Evolutionary conservation across 75 land plant genomes (phyloP).

Genomic region (Selaginella tamariscina): DNA sequence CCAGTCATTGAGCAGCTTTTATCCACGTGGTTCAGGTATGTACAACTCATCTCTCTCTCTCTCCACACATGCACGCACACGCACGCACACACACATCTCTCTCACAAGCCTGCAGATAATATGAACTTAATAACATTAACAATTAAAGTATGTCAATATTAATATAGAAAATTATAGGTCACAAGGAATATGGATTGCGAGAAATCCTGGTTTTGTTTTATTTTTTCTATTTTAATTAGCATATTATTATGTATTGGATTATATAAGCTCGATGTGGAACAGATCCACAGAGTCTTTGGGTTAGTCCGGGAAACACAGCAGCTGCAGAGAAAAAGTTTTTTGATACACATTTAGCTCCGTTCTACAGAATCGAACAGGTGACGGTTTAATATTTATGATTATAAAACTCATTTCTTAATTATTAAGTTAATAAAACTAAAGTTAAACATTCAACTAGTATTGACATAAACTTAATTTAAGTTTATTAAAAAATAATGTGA

Average conservation of each 20-base stretch:
- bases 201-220: conserved; percentile 51
- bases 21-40: conserved; percentile 35
- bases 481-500: no score
- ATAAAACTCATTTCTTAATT: no score
- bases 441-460: no score
- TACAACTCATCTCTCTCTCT: background rate
- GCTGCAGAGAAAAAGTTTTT: conserved; percentile 81
- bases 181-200: conserved; percentile 73
- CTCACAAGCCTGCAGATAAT: no score
- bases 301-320: conserved; percentile 70
- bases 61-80: background rate
- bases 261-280: conserved; percentile 61
- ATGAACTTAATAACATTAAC: no score
- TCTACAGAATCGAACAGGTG: conserved; percentile 95
- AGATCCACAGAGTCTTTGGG: conserved; percentile 92
- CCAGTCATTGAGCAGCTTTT: background rate
- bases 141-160: no score
- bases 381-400: no score
- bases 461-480: no score
- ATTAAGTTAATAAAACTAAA: no score
- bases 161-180: conserved; percentile 52
- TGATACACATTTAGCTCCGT: conserved; percentile 80
- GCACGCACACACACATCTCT: no score
- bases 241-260: conserved; percentile 64
- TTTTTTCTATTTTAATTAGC: conserved; percentile 38